Conservation (phyloP, 2,329 filamentous ascomycete species). For the Ophiostoma sp. region DNA sequence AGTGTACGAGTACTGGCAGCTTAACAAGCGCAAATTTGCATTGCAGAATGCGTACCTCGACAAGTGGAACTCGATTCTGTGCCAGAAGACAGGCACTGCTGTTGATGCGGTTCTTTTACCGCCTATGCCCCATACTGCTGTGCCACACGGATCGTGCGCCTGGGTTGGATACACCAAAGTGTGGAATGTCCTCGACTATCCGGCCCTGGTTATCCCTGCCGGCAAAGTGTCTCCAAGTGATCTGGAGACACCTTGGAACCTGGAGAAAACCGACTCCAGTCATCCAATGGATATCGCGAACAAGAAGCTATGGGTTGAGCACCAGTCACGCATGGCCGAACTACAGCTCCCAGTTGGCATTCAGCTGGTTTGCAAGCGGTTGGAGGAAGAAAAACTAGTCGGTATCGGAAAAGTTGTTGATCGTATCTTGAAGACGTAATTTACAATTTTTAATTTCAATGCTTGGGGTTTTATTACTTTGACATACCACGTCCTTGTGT, state of each 20-base stretch:
- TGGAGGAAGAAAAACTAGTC: conserved; percentile 53
- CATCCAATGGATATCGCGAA: conserved; percentile 33
- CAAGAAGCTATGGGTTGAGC: conserved; percentile 42
- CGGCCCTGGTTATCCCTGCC: conserved; percentile 52
- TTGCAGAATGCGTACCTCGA: conserved; percentile 53
- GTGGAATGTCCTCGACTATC: conserved; percentile 59
- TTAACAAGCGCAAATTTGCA: conserved; percentile 53
- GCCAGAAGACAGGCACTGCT: conserved; percentile 38
- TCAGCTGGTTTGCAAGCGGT: conserved; percentile 47
- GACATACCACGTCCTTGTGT: not conserved
- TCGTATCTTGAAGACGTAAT: not conserved
- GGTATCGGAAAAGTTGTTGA: conserved; percentile 39
- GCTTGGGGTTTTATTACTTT: too few species aligned
- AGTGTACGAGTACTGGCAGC: conserved; percentile 62
- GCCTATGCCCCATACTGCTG: conserved; percentile 55
- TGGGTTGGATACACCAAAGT: conserved; percentile 58
- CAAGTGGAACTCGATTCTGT: conserved; percentile 49
- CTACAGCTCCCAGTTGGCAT: conserved; percentile 46
- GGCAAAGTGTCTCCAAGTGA: conserved; percentile 36
- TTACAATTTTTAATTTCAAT: not conserved
- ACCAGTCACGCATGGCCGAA: conserved; percentile 36
- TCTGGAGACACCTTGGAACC: conserved; percentile 35
- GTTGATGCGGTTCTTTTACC: conserved; percentile 56
- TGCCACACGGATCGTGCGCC: conserved; percentile 40
- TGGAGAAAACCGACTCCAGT: conserved; percentile 46